Conservation (phyloP, 176 grass and related monocot genomes). For the Otatea glauca region DNA sequence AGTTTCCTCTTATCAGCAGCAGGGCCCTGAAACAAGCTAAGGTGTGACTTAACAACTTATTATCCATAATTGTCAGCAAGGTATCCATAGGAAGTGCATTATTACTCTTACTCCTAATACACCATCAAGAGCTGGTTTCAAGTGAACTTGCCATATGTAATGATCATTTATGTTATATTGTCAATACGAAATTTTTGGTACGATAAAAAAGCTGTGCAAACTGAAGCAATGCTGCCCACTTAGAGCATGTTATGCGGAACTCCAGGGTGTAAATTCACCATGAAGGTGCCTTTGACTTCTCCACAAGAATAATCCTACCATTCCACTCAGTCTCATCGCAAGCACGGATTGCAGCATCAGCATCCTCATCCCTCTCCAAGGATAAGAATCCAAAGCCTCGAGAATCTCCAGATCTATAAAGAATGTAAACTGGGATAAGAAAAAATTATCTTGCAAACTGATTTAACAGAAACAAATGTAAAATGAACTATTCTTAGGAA, state of each 20-base stretch:
- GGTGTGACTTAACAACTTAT: slow-evolving; percentile 52
- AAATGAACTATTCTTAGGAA: not conserved
- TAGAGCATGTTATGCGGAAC: not conserved
- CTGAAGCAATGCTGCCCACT: slow-evolving; percentile 27
- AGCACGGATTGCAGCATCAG: slow-evolving; percentile 87
- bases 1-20: slow-evolving; percentile 59
- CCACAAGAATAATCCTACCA: slow-evolving; percentile 86
- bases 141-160: slow-evolving; percentile 63
- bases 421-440: slow-evolving; percentile 40
- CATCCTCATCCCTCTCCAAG: slow-evolving; percentile 83
- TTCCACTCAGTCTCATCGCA: slow-evolving; percentile 83
- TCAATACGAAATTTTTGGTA: slow-evolving; percentile 41
- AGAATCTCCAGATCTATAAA: slow-evolving; percentile 73
- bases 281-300: slow-evolving; percentile 77
- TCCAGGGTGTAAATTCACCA: slow-evolving; percentile 53
- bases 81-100: slow-evolving; percentile 50
- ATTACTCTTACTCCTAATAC: slow-evolving; percentile 53
- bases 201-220: slow-evolving; percentile 53
- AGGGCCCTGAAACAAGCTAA: slow-evolving; percentile 71
- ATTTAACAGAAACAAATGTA: slow-evolving; percentile 22
- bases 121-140: slow-evolving; percentile 53
- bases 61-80: slow-evolving; percentile 51
- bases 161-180: slow-evolving; percentile 59
- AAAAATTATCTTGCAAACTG: slow-evolving; percentile 28
- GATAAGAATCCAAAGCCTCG: slow-evolving; percentile 87